Percentiles rank a stretch among this genome's conserved stretches.
Conservation (phyloP, 768 basidiomycete species). For the Trametes coccinea region DNA sequence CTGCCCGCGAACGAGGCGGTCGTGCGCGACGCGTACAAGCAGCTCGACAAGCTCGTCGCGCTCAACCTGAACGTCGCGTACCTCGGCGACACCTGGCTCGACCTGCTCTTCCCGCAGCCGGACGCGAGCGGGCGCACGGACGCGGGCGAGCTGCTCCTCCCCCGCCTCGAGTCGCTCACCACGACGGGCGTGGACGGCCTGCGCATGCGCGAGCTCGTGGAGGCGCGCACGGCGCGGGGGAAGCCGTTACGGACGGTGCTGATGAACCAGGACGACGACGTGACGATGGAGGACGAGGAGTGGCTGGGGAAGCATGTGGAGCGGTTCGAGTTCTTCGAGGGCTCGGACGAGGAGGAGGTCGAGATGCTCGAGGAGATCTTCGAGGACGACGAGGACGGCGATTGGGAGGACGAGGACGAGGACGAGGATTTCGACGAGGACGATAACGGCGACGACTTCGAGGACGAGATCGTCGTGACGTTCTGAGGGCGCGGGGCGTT, state of each 20-base stretch:
- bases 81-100: slow-evolving; percentile 33
- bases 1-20: slow-evolving; percentile 43
- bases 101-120: slow-evolving; percentile 18
- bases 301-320: slow-evolving; percentile 55
- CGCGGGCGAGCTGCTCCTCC: slow-evolving; percentile 39
- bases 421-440: slow-evolving; percentile 24
- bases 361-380: slow-evolving; percentile 24
- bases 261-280: slow-evolving; percentile 46
- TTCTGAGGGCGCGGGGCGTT: not conserved
- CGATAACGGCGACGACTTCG: slow-evolving; percentile 22
- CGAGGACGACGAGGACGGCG: slow-evolving; percentile 28
- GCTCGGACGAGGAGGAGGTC: slow-evolving; percentile 46
- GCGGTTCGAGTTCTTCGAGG: slow-evolving; percentile 55
- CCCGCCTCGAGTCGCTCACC: slow-evolving; percentile 50
- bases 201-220: slow-evolving; percentile 47
- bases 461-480: slow-evolving; percentile 16
- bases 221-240: slow-evolving; percentile 42
- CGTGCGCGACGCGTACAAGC: slow-evolving; percentile 42
- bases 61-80: slow-evolving; percentile 43
- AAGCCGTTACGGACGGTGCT: slow-evolving; percentile 46
- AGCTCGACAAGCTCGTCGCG: slow-evolving; percentile 47
- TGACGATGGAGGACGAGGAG: slow-evolving; percentile 43
- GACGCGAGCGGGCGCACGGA: not conserved
- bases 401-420: slow-evolving; percentile 22
- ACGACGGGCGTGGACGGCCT: slow-evolving; percentile 46